Evolutionary conservation across 495 filamentous ascomycete species (phyloP).

Genomic region (Neurospora sp.): DNA sequence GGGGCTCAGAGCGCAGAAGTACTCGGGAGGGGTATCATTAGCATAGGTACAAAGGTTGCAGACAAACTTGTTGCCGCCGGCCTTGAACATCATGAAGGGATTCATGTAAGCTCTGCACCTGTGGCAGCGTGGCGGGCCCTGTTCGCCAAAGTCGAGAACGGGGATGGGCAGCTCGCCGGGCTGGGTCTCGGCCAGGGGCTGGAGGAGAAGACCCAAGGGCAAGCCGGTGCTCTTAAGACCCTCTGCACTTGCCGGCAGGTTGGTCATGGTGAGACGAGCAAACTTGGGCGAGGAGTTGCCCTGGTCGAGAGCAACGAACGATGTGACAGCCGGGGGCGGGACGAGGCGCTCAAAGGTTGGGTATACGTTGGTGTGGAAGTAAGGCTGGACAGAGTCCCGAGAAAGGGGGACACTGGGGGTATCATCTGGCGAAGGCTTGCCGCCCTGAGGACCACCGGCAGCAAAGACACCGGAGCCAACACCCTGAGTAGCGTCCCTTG

Average conservation of each 20-base stretch:
- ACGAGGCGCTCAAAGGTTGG: constrained; percentile 89
- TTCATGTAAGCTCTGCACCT: constrained; percentile 97
- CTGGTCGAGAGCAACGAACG: constrained; percentile 88
- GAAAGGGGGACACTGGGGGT: constrained; percentile 85
- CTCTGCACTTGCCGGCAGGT: constrained; percentile 75
- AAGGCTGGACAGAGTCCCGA: constrained; percentile 67
- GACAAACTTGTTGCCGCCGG: constrained; percentile 90
- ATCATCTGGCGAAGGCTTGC: constrained; percentile 79
- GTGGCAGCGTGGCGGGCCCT: constrained; percentile 83
- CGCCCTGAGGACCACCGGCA: constrained; percentile 31
- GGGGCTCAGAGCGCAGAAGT: constrained; percentile 84
- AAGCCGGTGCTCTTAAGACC: constrained; percentile 68
- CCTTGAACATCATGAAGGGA: constrained; percentile 94
- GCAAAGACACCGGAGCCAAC: constrained; percentile 20
- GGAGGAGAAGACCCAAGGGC: constrained; percentile 79
- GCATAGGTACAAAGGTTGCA: constrained; percentile 98
- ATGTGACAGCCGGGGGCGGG: constrained; percentile 79
- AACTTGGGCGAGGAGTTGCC: constrained; percentile 95
- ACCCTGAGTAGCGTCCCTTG: constrained; percentile 29
- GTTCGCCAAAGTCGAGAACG: constrained; percentile 89
- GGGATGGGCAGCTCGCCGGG: constrained; percentile 82
- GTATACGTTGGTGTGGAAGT: constrained; percentile 80
- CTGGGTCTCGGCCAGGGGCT: constrained; percentile 77
- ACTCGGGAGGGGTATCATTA: constrained; percentile 86
- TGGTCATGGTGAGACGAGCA: constrained; percentile 82